Conservation (phyloP, 164 flowering plant species). For the Taxillus chinensis region DNA sequence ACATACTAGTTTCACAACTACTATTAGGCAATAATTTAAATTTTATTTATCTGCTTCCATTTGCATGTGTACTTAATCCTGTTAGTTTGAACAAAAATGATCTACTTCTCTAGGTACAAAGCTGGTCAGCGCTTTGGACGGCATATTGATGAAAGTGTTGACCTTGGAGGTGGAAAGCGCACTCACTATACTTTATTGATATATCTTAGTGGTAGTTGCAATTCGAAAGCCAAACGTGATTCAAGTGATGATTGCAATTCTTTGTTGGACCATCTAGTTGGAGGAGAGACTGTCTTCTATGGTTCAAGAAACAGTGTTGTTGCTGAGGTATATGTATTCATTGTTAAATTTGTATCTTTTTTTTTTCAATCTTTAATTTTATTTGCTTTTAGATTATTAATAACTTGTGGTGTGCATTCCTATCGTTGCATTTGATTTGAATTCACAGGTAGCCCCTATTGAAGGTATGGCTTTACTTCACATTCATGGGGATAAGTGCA, state of each 20-base stretch:
- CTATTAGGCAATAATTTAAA: too few species aligned
- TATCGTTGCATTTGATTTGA: background rate
- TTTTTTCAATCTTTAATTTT: too few species aligned
- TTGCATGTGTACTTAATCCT: too few species aligned
- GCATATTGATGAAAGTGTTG: constrained; percentile 91
- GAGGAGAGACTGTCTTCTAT: constrained; percentile 97
- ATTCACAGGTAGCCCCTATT: constrained; percentile 59
- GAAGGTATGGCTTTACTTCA: constrained; percentile 97
- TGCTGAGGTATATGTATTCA: constrained; percentile 58
- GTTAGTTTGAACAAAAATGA: background rate
- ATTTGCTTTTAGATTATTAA: too few species aligned
- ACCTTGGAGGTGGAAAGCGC: constrained; percentile 59
- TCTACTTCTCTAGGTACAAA: constrained; percentile 51
- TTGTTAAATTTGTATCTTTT: background rate
- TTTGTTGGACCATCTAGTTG: constrained; percentile 44
- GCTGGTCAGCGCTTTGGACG: constrained; percentile 84
- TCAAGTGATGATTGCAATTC: constrained; percentile 18
- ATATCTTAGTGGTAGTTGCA: constrained; percentile 62
- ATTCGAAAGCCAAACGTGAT: constrained; percentile 29
- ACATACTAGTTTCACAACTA: too few species aligned
- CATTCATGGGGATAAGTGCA: constrained; percentile 82
- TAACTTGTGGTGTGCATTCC: background rate
- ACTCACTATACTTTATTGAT: constrained; percentile 77
- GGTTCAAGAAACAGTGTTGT: constrained; percentile 60
- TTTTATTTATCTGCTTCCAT: too few species aligned